phyloP scores from a whole-genome alignment of 371 early-diverging fungal species.

The Syncephalastrum sp. region DNA sequence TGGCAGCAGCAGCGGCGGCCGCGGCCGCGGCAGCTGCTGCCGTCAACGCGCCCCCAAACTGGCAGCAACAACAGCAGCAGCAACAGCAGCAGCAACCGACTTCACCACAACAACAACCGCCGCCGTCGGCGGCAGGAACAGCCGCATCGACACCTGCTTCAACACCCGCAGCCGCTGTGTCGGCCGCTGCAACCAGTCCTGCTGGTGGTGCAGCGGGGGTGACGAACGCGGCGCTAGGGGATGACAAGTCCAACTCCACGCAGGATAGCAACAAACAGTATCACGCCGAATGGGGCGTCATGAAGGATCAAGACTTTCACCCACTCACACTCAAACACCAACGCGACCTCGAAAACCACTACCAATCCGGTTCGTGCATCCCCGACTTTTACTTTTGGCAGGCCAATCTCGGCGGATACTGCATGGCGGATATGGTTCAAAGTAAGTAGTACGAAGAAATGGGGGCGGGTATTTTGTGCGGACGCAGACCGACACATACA shows the following conservation, averaged over 20 bases:
- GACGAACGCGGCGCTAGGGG: too few species aligned
- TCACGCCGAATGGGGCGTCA: slow-evolving; percentile 49
- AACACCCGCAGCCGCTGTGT: too few species aligned
- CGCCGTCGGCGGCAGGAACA: too few species aligned
- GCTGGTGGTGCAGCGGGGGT: too few species aligned
- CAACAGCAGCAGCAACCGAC: too few species aligned
- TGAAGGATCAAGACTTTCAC: slow-evolving; percentile 45
- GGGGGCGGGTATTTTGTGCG: slow-evolving; percentile 1
- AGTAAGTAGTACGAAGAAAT: slow-evolving; percentile 23
- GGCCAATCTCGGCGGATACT: slow-evolving; percentile 51
- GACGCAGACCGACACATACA: slow-evolving; percentile 3
- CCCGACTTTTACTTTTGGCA: slow-evolving; percentile 52
- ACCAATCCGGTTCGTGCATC: slow-evolving; percentile 24
- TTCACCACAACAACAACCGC: too few species aligned
- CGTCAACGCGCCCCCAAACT: too few species aligned
- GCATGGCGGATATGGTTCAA: slow-evolving; percentile 49
- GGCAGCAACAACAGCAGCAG: too few species aligned
- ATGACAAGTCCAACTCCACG: slow-evolving; percentile 7
- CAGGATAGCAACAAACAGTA: slow-evolving; percentile 23
- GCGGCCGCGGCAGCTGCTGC: too few species aligned
- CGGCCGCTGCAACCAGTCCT: too few species aligned
- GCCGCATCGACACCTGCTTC: too few species aligned
- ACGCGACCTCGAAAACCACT: slow-evolving; percentile 40
- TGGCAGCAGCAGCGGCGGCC: too few species aligned
- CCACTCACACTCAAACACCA: slow-evolving; percentile 48